A percentile compares a stretch with the other conserved stretches of the same genome.
These are phyloP conservation scores for Solanum pennellii DNA, from an alignment of 257 asterid genomes.

Conservation along the genomic window DNA sequence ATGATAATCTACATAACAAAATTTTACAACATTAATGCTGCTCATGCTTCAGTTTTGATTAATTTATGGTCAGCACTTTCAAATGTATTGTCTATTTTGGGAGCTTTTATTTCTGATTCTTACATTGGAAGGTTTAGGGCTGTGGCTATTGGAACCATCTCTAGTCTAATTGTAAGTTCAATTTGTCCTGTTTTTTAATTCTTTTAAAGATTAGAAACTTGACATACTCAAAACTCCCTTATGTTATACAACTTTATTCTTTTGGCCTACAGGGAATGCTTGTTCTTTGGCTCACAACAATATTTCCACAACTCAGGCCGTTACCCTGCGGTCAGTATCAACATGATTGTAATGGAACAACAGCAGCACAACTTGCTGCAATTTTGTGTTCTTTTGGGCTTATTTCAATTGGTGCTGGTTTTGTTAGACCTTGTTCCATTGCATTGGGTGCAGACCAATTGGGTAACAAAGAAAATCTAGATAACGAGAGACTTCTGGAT, in stretches of 20 bases:
- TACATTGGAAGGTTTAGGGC: conserved; percentile 6
- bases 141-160: conserved; percentile 5
- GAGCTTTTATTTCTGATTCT: conserved; percentile 9
- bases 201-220: not conserved
- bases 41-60: conserved; percentile 1
- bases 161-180: conserved; percentile 6
- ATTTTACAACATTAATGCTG: not conserved
- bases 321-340: not conserved
- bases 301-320: conserved; percentile 1
- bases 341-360: not conserved
- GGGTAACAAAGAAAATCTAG: not conserved
- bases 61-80: conserved; percentile 4
- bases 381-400: not conserved
- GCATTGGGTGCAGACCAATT: conserved; percentile 7
- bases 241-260: not conserved
- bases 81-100: conserved; percentile 6
- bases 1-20: conserved; percentile 9
- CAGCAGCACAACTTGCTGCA: not conserved
- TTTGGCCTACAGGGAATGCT: not conserved
- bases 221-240: not conserved
- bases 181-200: not conserved
- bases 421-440: conserved; percentile 10
- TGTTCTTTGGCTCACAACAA: conserved; percentile 9
- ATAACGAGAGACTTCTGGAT: not conserved
- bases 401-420: conserved; percentile 7